Conservation (phyloP, 1,139 yeast genomes). For the Yamadazyma siamensis region DNA sequence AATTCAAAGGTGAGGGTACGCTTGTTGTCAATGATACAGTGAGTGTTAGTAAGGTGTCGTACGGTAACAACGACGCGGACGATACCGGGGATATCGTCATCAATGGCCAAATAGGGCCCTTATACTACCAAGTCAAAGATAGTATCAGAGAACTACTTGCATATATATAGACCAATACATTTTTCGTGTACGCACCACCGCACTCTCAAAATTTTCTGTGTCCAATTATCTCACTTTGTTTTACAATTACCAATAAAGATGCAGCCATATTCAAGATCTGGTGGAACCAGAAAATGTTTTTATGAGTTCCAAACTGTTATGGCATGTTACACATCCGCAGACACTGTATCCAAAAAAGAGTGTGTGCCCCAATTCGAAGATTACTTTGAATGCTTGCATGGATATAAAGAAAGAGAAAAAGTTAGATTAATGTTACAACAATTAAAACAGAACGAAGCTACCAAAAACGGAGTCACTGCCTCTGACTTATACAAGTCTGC, state of each 20-base stretch:
- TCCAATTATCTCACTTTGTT: conserved; percentile 11
- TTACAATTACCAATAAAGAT: conserved; percentile 17
- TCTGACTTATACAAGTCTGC: conserved; percentile 43
- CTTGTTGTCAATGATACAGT: conserved; percentile 78
- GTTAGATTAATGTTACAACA: conserved; percentile 46
- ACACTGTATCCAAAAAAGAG: conserved; percentile 39
- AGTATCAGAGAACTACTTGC: conserved; percentile 81
- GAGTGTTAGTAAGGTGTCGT: conserved; percentile 68
- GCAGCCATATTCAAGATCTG: conserved; percentile 51
- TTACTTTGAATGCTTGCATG: conserved; percentile 49
- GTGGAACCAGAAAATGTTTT: conserved; percentile 50
- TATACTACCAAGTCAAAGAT: conserved; percentile 76
- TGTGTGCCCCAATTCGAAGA: conserved; percentile 47
- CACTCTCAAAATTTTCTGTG: conserved; percentile 8
- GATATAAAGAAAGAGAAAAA: conserved; percentile 47
- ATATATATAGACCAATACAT: too few relatives aligned
- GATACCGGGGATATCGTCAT: conserved; percentile 78
- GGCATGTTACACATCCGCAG: conserved; percentile 48
- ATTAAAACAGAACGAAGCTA: conserved; percentile 42
- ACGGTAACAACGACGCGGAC: conserved; percentile 36
- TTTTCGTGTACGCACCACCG: conserved; percentile 4
- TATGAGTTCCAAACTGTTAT: conserved; percentile 47
- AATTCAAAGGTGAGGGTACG: conserved; percentile 91
- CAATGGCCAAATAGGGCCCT: conserved; percentile 75
- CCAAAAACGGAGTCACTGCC: conserved; percentile 41